phyloP scores from a whole-genome alignment of 331 rosid species.

The Malus hybrid region DNA sequence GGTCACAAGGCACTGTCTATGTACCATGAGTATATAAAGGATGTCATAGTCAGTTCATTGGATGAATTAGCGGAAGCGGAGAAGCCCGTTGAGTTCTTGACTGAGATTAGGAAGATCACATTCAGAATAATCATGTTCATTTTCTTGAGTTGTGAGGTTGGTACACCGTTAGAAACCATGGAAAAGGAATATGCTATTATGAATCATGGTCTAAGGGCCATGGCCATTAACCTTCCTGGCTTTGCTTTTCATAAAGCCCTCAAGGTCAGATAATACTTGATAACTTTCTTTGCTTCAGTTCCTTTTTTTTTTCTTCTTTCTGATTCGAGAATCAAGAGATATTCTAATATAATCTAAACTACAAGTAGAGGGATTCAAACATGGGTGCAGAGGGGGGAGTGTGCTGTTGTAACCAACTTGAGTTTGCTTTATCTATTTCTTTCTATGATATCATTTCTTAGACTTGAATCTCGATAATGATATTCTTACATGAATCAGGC shows the following conservation, averaged over 20 bases:
- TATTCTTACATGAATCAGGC: constrained; percentile 31
- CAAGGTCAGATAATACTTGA: constrained; percentile 31
- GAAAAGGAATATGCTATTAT: constrained; percentile 37
- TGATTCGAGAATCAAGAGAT: too few relatives aligned
- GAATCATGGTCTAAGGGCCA: constrained; percentile 43
- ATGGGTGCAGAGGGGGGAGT: too few relatives aligned
- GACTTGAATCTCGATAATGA: not conserved
- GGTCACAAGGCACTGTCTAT: constrained; percentile 48
- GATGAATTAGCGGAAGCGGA: constrained; percentile 26
- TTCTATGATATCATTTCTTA: not conserved
- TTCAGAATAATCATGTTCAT: constrained; percentile 44
- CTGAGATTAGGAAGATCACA: constrained; percentile 53
- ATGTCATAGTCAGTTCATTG: constrained; percentile 7
- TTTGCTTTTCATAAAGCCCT: constrained; percentile 58
- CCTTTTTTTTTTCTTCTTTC: not conserved
- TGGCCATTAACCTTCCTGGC: constrained; percentile 60
- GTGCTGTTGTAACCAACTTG: too few relatives aligned
- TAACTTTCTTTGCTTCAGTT: too few relatives aligned
- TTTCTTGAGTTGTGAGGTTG: constrained; percentile 40
- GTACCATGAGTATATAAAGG: constrained; percentile 34
- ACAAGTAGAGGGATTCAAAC: too few relatives aligned
- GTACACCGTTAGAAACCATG: constrained; percentile 18
- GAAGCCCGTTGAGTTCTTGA: constrained; percentile 41
- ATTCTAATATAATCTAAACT: too few relatives aligned
- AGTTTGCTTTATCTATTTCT: too few relatives aligned